Evolutionary conservation across 2,329 filamentous ascomycete genomes (phyloP), one percentile per base, ranked within the genome.

Genomic region (Phoma sp.): DNA sequence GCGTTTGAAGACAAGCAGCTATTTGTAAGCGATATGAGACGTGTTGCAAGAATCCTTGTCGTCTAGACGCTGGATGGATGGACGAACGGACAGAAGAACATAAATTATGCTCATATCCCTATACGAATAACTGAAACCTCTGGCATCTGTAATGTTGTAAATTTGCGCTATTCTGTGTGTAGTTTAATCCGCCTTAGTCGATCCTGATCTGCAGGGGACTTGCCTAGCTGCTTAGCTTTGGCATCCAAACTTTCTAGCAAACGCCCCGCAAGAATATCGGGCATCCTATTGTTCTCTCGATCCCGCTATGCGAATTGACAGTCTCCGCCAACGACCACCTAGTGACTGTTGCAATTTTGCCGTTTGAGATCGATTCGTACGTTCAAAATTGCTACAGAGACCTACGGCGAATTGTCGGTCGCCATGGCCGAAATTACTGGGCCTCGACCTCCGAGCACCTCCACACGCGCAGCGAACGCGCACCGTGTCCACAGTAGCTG

Each of bases 401-500:
- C 7, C 12, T 32, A 10, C 54, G 48, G 43, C n/a, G 13, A 38
- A 32, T 40, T 12, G 38, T 39, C 43, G 43, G 60, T 55, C 40
- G 61, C 57, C 33, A 73, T 73, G 68, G 58, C 69, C 53, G 67
- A 73, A 12, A 55, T 58, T 41, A 64, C 66, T 29, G 60, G 57
- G 51, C 37, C 55, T 38, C 62, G 60, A 38, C 52, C 58, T 43
- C 50, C 48, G 35, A 55, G 58, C 41, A 51, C 60, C 32, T 57
- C 62, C 45, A 62, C 50, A 57, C 68, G 71, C 54, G 61, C 61
- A 35, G 64, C 65, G n/a, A 68, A 63, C 48, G 50, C 63, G 43
- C 70, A 74, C 43, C 68, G 72, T 45, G 72, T 74, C 47, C 72
- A 75, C 58, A 71, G 63, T 57, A 73, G 70, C 60, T 75, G 73